Conservation (phyloP, 441 rosid species). For the Populus hybrid region DNA sequence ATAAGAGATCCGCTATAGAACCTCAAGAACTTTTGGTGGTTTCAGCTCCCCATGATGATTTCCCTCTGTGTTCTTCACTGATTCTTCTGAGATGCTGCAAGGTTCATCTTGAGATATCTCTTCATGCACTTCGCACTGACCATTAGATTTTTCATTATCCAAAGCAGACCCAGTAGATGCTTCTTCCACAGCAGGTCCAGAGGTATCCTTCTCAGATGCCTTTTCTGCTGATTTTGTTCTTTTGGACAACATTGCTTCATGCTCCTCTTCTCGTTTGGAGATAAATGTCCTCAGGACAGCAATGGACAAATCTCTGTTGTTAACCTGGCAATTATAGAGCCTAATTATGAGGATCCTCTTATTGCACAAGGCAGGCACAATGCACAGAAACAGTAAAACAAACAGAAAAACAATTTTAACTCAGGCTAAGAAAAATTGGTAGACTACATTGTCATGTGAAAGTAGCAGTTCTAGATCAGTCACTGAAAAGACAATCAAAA, state of each 20-base stretch:
- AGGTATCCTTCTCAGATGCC: constrained; percentile 40
- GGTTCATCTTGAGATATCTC: constrained; percentile 42
- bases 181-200: constrained; percentile 33
- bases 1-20: constrained; percentile 22
- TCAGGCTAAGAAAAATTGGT: neutral
- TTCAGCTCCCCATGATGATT: constrained; percentile 55
- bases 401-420: neutral
- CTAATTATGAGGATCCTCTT: constrained; percentile 1
- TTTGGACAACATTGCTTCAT: constrained; percentile 55
- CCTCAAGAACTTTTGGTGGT: constrained; percentile 94
- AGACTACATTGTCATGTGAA: neutral
- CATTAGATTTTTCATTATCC: constrained; percentile 39
- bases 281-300: constrained; percentile 83
- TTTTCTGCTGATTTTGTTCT: constrained; percentile 49
- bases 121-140: constrained; percentile 39
- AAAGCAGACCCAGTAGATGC: constrained; percentile 26
- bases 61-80: constrained; percentile 37
- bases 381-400: neutral
- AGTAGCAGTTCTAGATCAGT: neutral
- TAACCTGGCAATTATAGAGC: constrained; percentile 51
- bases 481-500: neutral
- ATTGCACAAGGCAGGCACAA: neutral
- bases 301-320: constrained; percentile 89
- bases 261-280: constrained; percentile 70
- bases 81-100: constrained; percentile 38